Evolutionary conservation across 257 asterid species (phyloP).

Genomic region (Gardenia jasminoides): DNA sequence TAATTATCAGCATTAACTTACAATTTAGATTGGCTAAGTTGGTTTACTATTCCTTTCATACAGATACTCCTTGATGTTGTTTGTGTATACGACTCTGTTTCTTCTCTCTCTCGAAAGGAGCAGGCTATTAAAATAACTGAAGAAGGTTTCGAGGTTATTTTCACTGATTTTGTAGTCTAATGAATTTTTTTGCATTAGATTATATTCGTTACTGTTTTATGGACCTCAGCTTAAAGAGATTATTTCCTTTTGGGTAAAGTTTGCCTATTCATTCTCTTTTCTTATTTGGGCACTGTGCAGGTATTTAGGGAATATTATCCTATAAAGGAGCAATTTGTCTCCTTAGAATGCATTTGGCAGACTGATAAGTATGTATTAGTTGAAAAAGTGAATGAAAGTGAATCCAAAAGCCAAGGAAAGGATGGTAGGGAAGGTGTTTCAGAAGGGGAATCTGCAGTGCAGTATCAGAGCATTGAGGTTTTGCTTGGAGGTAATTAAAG

Average conservation of each 20-base stretch:
- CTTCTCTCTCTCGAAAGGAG: constrained; percentile 66
- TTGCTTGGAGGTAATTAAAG: constrained; percentile 63
- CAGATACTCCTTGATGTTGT: constrained; percentile 87
- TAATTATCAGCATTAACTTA: too few species aligned
- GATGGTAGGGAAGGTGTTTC: constrained; percentile 31
- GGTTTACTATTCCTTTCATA: constrained; percentile 8
- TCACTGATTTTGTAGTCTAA: not conserved
- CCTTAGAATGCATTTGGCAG: constrained; percentile 69
- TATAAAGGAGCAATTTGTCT: constrained; percentile 37
- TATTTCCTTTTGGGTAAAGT: too few species aligned
- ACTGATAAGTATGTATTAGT: constrained; percentile 62
- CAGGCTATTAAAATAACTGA: constrained; percentile 69
- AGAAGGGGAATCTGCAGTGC: constrained; percentile 36
- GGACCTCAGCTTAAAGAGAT: not conserved
- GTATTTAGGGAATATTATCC: constrained; percentile 83
- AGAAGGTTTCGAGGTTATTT: constrained; percentile 73
- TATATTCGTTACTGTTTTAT: not conserved
- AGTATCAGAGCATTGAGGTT: constrained; percentile 59
- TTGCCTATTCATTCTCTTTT: not conserved
- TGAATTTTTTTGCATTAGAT: not conserved
- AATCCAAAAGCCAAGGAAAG: constrained; percentile 39
- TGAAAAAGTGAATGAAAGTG: constrained; percentile 45
- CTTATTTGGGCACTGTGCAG: constrained; percentile 38
- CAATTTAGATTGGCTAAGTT: constrained; percentile 3
- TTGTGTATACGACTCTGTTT: constrained; percentile 50